A percentile compares a stretch with the other conserved stretches of the same genome.
Evolutionary conservation across 345 rosid genomes (phyloP).

Genomic region (Limnanthes douglasii): DNA sequence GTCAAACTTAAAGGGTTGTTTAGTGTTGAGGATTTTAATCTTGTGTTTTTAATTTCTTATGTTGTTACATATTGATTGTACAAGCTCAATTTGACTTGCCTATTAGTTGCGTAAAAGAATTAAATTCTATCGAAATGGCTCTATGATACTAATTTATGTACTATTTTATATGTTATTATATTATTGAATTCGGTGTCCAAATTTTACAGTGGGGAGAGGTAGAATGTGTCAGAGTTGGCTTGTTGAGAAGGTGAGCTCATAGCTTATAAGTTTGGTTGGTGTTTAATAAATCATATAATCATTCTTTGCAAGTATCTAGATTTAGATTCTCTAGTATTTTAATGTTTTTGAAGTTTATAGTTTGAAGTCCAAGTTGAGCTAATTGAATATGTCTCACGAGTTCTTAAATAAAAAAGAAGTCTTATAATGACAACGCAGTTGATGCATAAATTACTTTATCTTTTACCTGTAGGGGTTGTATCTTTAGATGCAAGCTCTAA

Average conservation of each 20-base stretch:
- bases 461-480: conserved; percentile 31
- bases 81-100: too few species aligned
- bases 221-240: conserved; percentile 53
- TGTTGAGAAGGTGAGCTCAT: conserved; percentile 52
- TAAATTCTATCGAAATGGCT: too few species aligned
- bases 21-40: too few species aligned
- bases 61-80: too few species aligned
- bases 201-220: conserved; percentile 46
- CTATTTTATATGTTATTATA: too few species aligned
- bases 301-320: conserved; percentile 2
- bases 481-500: conserved; percentile 30
- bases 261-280: conserved; percentile 1
- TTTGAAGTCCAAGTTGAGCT: conserved; percentile 40
- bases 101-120: too few species aligned
- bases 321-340: conserved; percentile 5
- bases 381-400: conserved; percentile 27
- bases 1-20: too few species aligned
- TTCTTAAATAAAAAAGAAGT: conserved; percentile 56
- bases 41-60: too few species aligned
- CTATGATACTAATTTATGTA: too few species aligned
- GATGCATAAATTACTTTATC: conserved; percentile 49
- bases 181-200: too few species aligned
- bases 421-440: conserved; percentile 61
- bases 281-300: neutral
- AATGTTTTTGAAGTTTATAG: conserved; percentile 21